Evolutionary conservation across 306 rosid genomes (phyloP).

Genomic region (Myrica gale): DNA sequence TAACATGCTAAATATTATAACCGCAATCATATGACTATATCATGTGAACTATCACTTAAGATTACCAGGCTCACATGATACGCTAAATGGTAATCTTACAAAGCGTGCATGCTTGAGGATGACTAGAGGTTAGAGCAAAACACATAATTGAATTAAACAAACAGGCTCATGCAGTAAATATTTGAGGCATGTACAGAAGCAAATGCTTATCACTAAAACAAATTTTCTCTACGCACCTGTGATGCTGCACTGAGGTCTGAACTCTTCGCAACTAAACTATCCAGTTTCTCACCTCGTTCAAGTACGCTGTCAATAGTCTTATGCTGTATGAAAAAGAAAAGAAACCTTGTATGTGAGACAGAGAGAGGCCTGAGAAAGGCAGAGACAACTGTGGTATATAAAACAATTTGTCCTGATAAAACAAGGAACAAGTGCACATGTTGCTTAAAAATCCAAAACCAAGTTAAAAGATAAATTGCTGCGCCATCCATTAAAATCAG

Average conservation of each 20-base stretch:
- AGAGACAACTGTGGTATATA: background rate
- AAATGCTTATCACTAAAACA: constrained; percentile 18
- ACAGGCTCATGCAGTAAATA: constrained; percentile 4
- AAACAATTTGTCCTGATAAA: background rate
- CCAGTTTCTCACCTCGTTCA: constrained; percentile 93
- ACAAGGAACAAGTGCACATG: background rate
- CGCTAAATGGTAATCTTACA: background rate
- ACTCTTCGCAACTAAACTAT: constrained; percentile 98
- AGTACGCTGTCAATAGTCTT: constrained; percentile 97
- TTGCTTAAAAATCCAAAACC: background rate
- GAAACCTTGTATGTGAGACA: constrained; percentile 19
- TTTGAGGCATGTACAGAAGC: background rate
- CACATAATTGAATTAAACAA: background rate
- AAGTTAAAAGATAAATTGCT: background rate
- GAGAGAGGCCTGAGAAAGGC: constrained; percentile 10
- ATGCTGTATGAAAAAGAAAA: constrained; percentile 52
- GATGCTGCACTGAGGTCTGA: constrained; percentile 98
- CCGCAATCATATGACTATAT: background rate
- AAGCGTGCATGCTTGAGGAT: background rate
- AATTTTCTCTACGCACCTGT: constrained; percentile 53
- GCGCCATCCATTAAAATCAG: too few species aligned
- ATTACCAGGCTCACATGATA: background rate
- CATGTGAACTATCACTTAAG: background rate
- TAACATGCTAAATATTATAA: background rate
- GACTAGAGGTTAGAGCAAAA: background rate